These are phyloP conservation scores for Apiospora marii DNA, from an alignment of 2,329 filamentous ascomycete species.

Conservation along the genomic window DNA sequence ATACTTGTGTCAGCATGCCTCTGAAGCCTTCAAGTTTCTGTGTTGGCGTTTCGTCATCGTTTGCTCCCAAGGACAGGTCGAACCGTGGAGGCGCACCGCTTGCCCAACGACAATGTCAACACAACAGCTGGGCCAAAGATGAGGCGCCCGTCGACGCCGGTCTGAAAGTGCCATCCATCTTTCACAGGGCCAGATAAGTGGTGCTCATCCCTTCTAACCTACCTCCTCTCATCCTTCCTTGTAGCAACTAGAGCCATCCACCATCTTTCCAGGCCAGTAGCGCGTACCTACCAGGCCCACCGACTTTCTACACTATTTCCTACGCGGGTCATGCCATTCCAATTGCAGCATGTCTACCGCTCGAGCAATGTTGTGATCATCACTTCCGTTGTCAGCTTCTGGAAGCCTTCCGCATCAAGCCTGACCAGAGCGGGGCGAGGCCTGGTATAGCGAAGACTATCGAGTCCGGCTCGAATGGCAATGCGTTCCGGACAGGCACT, in stretches of 20 bases:
- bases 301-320: conserved; percentile 9
- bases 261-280: conserved; percentile 7
- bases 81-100: not conserved
- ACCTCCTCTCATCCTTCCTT: not conserved
- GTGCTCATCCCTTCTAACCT: not conserved
- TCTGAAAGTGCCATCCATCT: conserved; percentile 7
- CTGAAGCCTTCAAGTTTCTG: not conserved
- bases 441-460: not conserved
- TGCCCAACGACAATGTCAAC: not conserved
- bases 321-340: conserved; percentile 15
- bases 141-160: not conserved
- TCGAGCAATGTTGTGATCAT: conserved; percentile 21
- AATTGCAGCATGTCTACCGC: conserved; percentile 18
- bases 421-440: not conserved
- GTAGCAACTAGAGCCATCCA: conserved; percentile 9
- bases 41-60: not conserved
- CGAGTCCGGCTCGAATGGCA: not conserved
- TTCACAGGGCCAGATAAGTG: conserved; percentile 10
- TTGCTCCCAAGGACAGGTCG: not conserved
- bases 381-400: conserved; percentile 13
- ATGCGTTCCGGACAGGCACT: not conserved
- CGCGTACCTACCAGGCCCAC: conserved; percentile 12
- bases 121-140: not conserved
- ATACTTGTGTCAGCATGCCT: not conserved
- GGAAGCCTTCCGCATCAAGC: conserved; percentile 14